A percentile compares a stretch with the other conserved stretches of the same genome.
These are phyloP conservation scores for Neurospora terricola DNA, from an alignment of 495 filamentous ascomycete species.

Conservation along the genomic window DNA sequence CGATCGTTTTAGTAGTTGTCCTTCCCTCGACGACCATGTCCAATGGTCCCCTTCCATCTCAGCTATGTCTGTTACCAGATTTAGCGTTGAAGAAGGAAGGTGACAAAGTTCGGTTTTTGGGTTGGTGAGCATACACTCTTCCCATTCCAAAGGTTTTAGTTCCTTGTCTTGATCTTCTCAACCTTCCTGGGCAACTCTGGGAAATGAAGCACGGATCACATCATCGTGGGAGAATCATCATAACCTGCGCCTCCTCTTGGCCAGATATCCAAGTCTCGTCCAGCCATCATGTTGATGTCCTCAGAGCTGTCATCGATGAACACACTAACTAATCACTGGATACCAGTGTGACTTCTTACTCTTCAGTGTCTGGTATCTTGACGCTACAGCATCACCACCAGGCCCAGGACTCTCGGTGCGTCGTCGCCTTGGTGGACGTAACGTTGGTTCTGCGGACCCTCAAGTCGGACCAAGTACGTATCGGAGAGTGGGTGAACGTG, in stretches of 20 bases:
- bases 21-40: conserved; percentile 29
- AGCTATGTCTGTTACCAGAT: conserved; percentile 56
- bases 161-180: not conserved
- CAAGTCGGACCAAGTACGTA: conserved; percentile 51
- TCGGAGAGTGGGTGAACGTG: conserved; percentile 87
- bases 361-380: conserved; percentile 45
- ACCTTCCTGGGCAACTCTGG: not conserved
- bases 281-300: not conserved
- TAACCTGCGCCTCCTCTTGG: not conserved
- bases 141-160: conserved; percentile 17
- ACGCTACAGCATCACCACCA: conserved; percentile 54
- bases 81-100: conserved; percentile 45
- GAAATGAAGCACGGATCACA: not conserved
- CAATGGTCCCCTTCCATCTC: conserved; percentile 52
- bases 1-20: not conserved
- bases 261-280: not conserved
- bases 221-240: not conserved
- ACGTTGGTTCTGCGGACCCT: conserved; percentile 56
- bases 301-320: not conserved
- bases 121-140: conserved; percentile 55
- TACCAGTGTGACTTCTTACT: conserved; percentile 60
- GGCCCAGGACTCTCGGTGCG: conserved; percentile 29
- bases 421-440: conserved; percentile 55
- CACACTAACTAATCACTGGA: conserved; percentile 5
- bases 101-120: conserved; percentile 80